Evolutionary conservation across 2,329 filamentous ascomycete species (phyloP), one percentile per base, ranked within the genome.

Genomic region (Penicillium glabrum): DNA sequence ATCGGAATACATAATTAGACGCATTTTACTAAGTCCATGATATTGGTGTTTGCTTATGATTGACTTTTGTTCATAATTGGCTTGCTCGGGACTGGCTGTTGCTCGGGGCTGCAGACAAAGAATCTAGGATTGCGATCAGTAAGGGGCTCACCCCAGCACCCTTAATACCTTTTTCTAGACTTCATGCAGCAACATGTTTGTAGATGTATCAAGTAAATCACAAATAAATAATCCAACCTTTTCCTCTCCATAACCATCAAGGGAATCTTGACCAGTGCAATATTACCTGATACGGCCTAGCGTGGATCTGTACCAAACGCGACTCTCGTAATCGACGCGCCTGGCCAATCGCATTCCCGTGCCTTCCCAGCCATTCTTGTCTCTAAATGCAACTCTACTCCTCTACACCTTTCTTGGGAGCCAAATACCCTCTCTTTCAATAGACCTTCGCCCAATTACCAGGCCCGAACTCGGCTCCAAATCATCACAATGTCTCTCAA

Each of bases 401-500:
- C 35, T 49, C 44, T 44, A 27, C 43, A 33, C 46, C 13, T 31
- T 29, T 33, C 19, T 3, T 23, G 35, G n/a, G 26, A 45, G 26
- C 21, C 41, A 46, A 23, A 56, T 11, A 23, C 47, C 19, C 24
- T 47, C 24, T 49, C 23, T 16, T 29, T n/a, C 19, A 41, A 1
- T 10, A 16, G 31, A 41, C n/a, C n/a, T 41, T 13, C n/a, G 26
- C 13, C 10, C n/a, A 33, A n/a, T 3, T 43, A 3, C 3, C 23
- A 39, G 11, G 5, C n/a, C 39, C 24, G 14, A 5, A 11, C 19
- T 44, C 19, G 2, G 29, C 26, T 10, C 19, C 44, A 33, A 23
- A 13, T 29, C 16, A 13, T 19, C 5, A 56, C 44, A n/a, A 86
- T 86, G 83, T 75, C 77, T 23, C 73, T 82, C 69, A 86, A 86